Percentiles rank a stretch among this genome's conserved stretches.
Conservation (phyloP, 257 asterid genomes). For the Solanum rostratum region DNA sequence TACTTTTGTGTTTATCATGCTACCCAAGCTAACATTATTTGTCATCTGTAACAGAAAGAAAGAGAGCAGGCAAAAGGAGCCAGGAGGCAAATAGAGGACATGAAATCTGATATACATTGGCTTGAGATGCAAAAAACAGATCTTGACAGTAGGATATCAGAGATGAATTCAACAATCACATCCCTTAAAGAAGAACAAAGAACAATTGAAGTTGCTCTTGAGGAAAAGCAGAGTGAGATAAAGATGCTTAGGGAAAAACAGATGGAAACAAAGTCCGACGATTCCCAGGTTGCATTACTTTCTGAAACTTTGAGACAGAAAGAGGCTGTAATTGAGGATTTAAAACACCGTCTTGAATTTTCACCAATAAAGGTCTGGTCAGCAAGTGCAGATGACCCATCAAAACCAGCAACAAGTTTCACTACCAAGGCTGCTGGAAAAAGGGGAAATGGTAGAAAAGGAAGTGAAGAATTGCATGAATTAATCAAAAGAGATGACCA, state of each 20-base stretch:
- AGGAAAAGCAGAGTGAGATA: conserved; percentile 48
- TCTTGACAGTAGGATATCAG: conserved; percentile 25
- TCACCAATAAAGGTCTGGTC: conserved; percentile 16
- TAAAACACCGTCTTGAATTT: conserved; percentile 18
- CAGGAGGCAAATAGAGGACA: conserved; percentile 40
- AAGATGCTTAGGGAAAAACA: conserved; percentile 18
- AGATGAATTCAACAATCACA: conserved; percentile 53
- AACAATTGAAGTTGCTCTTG: conserved; percentile 23
- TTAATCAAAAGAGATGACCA: not conserved
- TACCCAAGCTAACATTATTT: not conserved
- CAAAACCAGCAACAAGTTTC: conserved; percentile 5
- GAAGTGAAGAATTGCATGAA: not conserved
- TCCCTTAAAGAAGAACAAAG: conserved; percentile 55
- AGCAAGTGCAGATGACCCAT: conserved; percentile 16
- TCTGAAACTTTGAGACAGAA: conserved; percentile 14
- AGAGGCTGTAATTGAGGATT: conserved; percentile 32
- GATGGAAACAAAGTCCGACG: conserved; percentile 1
- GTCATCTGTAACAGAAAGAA: conserved; percentile 37
- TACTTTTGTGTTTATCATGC: not conserved
- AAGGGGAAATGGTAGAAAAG: not conserved
- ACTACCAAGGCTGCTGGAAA: not conserved
- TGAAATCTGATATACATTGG: conserved; percentile 31
- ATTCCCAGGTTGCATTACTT: conserved; percentile 21
- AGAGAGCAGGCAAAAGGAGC: conserved; percentile 28
- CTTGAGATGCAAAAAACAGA: conserved; percentile 39